Conservation (phyloP, 192 early-diverging fungal species). For the Dissophora globulifera region DNA sequence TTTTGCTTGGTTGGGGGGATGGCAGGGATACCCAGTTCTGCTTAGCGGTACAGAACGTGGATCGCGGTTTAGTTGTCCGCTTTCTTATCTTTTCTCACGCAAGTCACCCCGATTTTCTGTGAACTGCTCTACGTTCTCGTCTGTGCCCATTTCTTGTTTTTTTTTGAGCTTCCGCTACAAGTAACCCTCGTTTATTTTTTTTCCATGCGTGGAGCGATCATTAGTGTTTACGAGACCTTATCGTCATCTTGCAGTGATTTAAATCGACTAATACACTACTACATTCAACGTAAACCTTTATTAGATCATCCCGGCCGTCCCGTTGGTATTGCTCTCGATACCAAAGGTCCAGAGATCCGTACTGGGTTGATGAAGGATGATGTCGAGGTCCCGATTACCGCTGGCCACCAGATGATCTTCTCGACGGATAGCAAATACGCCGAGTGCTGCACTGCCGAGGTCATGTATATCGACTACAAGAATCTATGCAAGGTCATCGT, state of each 20-base stretch:
- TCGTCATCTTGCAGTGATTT: background rate
- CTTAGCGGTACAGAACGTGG: background rate
- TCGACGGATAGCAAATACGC: constrained; percentile 72
- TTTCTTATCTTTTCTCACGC: constrained; percentile 10
- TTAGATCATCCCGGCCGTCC: constrained; percentile 63
- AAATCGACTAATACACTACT: background rate
- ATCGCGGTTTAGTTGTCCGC: background rate
- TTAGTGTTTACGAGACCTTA: background rate
- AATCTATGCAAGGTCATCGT: constrained; percentile 82
- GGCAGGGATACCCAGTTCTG: too few relatives aligned
- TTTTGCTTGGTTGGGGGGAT: too few relatives aligned
- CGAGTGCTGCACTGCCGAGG: constrained; percentile 68
- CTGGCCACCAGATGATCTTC: constrained; percentile 85
- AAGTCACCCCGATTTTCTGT: background rate
- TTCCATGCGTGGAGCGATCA: background rate
- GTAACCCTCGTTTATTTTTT: background rate
- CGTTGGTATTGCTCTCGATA: constrained; percentile 84
- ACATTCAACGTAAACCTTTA: background rate
- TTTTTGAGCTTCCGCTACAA: constrained; percentile 17
- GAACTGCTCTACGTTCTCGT: too few relatives aligned
- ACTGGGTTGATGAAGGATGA: constrained; percentile 84
- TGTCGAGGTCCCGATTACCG: constrained; percentile 74
- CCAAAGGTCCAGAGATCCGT: constrained; percentile 90
- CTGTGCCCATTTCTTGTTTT: too few relatives aligned
- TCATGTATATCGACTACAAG: constrained; percentile 85